Evolutionary conservation across 495 filamentous ascomycete genomes (phyloP).

Genomic region (Parathielavia appendiculata): DNA sequence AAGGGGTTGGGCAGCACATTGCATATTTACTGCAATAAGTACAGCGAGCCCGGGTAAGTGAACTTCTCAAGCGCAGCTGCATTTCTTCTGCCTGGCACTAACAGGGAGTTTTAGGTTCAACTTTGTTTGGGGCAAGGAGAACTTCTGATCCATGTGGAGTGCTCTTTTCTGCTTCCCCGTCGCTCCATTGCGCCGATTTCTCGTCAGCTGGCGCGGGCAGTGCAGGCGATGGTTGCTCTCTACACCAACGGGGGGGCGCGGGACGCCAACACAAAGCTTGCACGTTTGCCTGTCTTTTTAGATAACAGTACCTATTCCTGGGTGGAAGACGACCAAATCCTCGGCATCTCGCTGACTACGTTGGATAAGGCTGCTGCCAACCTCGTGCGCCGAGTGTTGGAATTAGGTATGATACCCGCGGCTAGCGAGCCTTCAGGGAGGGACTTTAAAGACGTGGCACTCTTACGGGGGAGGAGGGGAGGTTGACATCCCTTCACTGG

Average conservation of each 20-base stretch:
- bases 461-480: not conserved
- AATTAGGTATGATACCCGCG: no score
- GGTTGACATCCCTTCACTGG: no score
- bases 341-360: no score
- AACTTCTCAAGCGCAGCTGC: not conserved
- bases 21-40: slow-evolving; percentile 72
- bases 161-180: not conserved
- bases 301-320: not conserved
- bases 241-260: slow-evolving; percentile 4
- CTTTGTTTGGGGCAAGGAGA: slow-evolving; percentile 72
- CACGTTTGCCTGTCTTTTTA: slow-evolving; percentile 3
- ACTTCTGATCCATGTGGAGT: slow-evolving; percentile 49
- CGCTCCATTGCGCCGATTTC: not conserved
- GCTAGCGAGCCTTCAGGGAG: no score
- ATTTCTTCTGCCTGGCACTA: not conserved
- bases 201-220: not conserved
- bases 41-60: slow-evolving; percentile 63
- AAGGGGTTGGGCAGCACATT: slow-evolving; percentile 63
- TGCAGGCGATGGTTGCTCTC: no score
- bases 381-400: no score
- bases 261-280: slow-evolving; percentile 16
- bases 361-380: no score
- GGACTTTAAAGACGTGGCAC: no score
- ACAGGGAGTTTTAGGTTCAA: slow-evolving; percentile 39
- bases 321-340: no score